A percentile compares a stretch with the other conserved stretches of the same genome.
phyloP scores from a whole-genome alignment of 441 rosid genomes.

The Sinapis alba region DNA sequence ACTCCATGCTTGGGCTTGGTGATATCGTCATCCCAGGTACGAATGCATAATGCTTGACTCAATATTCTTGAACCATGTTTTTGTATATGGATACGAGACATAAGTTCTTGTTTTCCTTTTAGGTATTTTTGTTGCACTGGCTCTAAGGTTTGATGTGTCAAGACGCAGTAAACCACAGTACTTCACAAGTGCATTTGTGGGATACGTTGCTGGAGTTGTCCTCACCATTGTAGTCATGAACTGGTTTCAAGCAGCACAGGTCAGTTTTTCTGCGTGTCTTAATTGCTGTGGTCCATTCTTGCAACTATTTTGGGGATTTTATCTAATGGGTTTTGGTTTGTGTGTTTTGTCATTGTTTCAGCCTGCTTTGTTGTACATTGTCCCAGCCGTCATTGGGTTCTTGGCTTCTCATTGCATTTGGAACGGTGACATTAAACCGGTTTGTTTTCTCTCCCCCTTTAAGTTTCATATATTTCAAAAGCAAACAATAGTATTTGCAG shows the following conservation, averaged over 20 bases:
- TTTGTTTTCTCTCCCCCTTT: slow-evolving; percentile 37
- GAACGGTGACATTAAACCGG: slow-evolving; percentile 94
- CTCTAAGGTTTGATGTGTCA: slow-evolving; percentile 87
- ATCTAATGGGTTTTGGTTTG: slow-evolving; percentile 16
- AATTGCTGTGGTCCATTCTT: neutral
- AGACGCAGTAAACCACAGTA: slow-evolving; percentile 85
- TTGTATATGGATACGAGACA: slow-evolving; percentile 2
- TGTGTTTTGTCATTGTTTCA: slow-evolving; percentile 41
- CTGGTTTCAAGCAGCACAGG: slow-evolving; percentile 99
- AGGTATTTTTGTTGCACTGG: slow-evolving; percentile 98
- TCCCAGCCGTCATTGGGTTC: slow-evolving; percentile 89
- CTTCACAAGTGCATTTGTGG: slow-evolving; percentile 92
- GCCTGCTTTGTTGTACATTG: slow-evolving; percentile 97
- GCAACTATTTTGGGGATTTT: neutral
- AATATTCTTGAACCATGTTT: neutral
- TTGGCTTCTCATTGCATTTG: slow-evolving; percentile 84
- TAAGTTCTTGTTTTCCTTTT: slow-evolving; percentile 19
- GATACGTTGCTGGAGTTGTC: slow-evolving; percentile 72
- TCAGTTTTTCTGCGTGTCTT: slow-evolving; percentile 22
- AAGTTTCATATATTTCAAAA: neutral
- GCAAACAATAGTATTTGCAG: neutral
- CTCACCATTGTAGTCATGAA: slow-evolving; percentile 95
- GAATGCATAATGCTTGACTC: slow-evolving; percentile 7
- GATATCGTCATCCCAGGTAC: slow-evolving; percentile 98
- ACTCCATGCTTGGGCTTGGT: slow-evolving; percentile 99